Evolutionary conservation across 768 basidiomycete genomes (phyloP), one percentile per base, ranked within the genome.

Genomic region (Paxillus ammoniavirescens): DNA sequence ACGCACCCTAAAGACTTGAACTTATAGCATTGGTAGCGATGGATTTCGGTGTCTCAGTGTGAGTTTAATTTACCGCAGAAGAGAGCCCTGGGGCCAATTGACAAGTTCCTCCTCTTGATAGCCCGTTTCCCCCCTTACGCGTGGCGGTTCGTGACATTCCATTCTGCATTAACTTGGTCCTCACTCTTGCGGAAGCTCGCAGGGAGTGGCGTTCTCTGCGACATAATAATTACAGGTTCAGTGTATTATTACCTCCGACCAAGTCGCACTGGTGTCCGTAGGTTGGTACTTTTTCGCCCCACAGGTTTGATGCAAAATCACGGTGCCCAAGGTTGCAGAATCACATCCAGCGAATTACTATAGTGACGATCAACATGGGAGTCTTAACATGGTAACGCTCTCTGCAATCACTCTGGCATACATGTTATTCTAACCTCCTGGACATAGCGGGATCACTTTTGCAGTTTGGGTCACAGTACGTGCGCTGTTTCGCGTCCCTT

Each of bases 161-260:
- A 13, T 26, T 33, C 33, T n/a, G 12, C 18, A 31, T 9, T 18
- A 8, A 17, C n/a, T 13, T 18, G 30, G 12, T 35, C 14, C 42
- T 44, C 36, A 13, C 21, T 4, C 13, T 28, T 17, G 35, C 15
- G 5, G 13, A 35, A 52, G 50, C 28, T 52, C 38, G 42, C 47
- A 8, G 42, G 31, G 12, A 43, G 42, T 14, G 42, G 53, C 9
- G 30, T 49, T 18, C 9, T 54, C 13, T 21, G 31, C 26, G 53
- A 54, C 9, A n/a, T 37, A 7, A 10, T 54, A 31, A 54, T 54
- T 14, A 49, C 53, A 5, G 40, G 18, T 17, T 49, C 46, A 6
- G 48, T 54, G 7, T 54, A 42, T n/a, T 54, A 35, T 36, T 54
- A 54, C 42, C 53, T 54, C 10, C 47, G 53, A n/a, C 47, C 47